Base-by-base conservation (phyloP, 306 rosid species). In the Hippophae gyantsensis region DNA sequence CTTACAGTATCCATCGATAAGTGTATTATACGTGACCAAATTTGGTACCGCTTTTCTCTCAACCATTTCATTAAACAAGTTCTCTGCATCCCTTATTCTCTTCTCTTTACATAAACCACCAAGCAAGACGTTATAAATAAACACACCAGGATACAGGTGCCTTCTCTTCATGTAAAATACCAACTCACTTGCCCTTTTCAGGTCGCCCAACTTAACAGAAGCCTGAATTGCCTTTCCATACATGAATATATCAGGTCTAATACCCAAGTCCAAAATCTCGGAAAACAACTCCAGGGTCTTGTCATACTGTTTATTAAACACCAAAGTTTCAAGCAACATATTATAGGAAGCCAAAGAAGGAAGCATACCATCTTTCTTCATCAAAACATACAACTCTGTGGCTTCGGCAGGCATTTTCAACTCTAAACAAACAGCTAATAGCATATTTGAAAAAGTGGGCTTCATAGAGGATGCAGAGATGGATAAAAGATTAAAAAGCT, bases 1-100 rank as follows among this genome's bases (percentile, higher is more conserved):
- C 69, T 84, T 89, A 71, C 74, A 89, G 52, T 70, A 84, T 53
- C 93, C 95, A 70, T 76, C 84, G 50, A 86, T 78, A 57, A 84
- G 61, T 7, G 87, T 84, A 60, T 89, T 89, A 56, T 76, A 80
- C 1, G 84, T 86, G 32, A 86, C 82, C 66, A 67, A 74, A 78
- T 64, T 86, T 0, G 83, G 89, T 8, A 48, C 59, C 42, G 67
- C 6, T 1, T 69, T 66, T 63, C 63, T 75, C 1, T 65, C 58
- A 56, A 57, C 9, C 87, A 86, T 82, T 86, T 84, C 93, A 47
- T 84, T 93, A 18, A 89, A 86, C 75, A 78, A 2, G 52, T 78
- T 78, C 74, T 83, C 76, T 5, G 93, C 93, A 23, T 89, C 86
- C 13, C 61, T 60, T 32, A 80, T 61, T 54, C 71, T 82, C 64